Conservation (phyloP, 306 rosid genomes). For the Sicyos baderoa region DNA sequence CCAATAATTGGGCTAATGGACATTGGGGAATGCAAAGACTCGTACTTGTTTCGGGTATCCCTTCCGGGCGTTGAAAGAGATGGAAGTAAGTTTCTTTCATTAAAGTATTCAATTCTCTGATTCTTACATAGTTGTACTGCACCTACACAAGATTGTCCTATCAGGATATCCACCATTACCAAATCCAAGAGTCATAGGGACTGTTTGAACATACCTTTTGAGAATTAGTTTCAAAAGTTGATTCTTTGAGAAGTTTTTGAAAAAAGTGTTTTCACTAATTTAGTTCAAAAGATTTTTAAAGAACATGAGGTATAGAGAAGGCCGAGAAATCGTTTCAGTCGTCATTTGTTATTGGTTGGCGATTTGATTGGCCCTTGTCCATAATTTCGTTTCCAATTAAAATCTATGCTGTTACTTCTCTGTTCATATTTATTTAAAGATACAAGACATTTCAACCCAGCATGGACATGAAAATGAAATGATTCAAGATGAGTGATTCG, state of each 20-base stretch:
- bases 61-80: slow-evolving; percentile 72
- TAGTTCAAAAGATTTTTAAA: neutral
- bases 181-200: neutral
- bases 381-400: no score
- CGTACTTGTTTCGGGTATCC: slow-evolving; percentile 59
- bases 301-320: no score
- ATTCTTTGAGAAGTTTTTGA: neutral
- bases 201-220: neutral
- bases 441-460: neutral
- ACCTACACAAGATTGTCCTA: neutral
- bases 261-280: neutral
- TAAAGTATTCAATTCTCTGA: neutral
- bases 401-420: no score
- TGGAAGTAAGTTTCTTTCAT: slow-evolving; percentile 47
- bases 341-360: no score
- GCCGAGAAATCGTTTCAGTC: no score
- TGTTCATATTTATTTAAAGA: neutral
- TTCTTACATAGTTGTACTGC: neutral
- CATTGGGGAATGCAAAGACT: slow-evolving; percentile 69
- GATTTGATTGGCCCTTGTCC: no score
- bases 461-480: neutral
- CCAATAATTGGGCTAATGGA: slow-evolving; percentile 57
- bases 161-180: neutral
- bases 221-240: neutral
- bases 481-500: no score